Evolutionary conservation across 2,329 filamentous ascomycete genomes (phyloP).

Genomic region (Pleurostoma richardsiae): DNA sequence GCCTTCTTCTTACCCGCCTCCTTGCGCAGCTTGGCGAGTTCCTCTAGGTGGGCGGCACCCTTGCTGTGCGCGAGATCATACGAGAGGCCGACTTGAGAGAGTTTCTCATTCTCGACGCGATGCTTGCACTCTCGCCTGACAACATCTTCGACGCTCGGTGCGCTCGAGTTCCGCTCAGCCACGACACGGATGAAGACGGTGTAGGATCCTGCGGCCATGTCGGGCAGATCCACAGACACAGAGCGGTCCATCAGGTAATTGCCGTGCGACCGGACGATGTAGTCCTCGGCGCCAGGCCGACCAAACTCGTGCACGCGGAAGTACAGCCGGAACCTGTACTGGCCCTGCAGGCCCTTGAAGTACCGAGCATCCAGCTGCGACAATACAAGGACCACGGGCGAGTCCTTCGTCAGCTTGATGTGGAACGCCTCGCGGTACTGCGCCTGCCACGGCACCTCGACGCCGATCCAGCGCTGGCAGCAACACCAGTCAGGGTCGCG

Average conservation of each 20-base stretch:
- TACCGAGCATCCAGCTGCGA: slow-evolving; percentile 54
- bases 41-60: slow-evolving; percentile 24
- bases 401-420: slow-evolving; percentile 41
- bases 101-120: slow-evolving; percentile 69
- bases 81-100: slow-evolving; percentile 63
- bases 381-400: slow-evolving; percentile 51
- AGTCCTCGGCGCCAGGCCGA: slow-evolving; percentile 39
- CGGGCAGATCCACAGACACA: slow-evolving; percentile 67
- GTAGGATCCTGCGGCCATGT: slow-evolving; percentile 70
- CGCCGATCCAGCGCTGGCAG: slow-evolving; percentile 35
- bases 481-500: slow-evolving; percentile 47
- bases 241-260: slow-evolving; percentile 63
- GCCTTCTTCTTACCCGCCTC: slow-evolving; percentile 41
- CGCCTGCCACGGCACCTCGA: slow-evolving; percentile 48
- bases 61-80: slow-evolving; percentile 69
- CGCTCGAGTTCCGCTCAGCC: slow-evolving; percentile 51
- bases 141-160: slow-evolving; percentile 57
- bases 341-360: slow-evolving; percentile 51
- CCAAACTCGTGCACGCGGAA: slow-evolving; percentile 47
- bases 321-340: slow-evolving; percentile 48
- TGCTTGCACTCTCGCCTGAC: slow-evolving; percentile 59
- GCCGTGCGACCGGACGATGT: slow-evolving; percentile 48
- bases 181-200: slow-evolving; percentile 71
- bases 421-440: slow-evolving; percentile 53
- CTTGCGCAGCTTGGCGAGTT: slow-evolving; percentile 43